These are phyloP conservation scores for Closterium sp. DNA, from an alignment of 139 green algal species.

Conservation along the genomic window DNA sequence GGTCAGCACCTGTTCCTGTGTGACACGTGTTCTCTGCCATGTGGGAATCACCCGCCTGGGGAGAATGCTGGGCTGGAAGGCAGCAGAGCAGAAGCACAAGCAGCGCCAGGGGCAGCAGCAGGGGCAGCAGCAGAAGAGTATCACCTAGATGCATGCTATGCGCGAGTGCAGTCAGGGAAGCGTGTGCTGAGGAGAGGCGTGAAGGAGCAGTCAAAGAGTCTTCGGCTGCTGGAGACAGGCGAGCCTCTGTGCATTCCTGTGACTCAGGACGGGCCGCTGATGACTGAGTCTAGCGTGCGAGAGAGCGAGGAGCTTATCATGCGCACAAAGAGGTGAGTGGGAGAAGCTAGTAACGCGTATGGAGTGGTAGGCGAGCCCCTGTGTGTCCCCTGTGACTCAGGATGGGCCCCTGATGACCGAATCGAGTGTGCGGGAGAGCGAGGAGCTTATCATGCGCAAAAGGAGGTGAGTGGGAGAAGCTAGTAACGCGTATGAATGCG, in stretches of 20 bases:
- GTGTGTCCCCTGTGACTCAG: background rate
- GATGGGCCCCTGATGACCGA: background rate
- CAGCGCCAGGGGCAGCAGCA: background rate
- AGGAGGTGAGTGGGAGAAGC: too few relatives aligned
- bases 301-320: conserved; percentile 7
- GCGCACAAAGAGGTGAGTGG: background rate
- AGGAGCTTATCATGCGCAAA: background rate
- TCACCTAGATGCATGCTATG: background rate
- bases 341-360: background rate
- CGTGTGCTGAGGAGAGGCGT: background rate
- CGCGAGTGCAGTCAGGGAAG: background rate
- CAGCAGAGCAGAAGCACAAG: background rate
- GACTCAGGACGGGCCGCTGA: background rate
- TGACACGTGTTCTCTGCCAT: background rate
- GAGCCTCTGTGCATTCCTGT: background rate
- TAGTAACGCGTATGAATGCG: too few relatives aligned
- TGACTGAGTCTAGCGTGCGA: background rate
- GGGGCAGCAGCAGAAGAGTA: background rate
- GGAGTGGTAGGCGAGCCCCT: background rate
- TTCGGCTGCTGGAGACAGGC: background rate
- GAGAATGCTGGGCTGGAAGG: background rate
- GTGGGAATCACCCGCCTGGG: background rate
- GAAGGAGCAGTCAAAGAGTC: background rate
- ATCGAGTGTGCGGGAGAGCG: background rate
- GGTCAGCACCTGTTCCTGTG: background rate